Conservation (phyloP, 352 stramenopile genomes). For the Globisporangium splendens region DNA sequence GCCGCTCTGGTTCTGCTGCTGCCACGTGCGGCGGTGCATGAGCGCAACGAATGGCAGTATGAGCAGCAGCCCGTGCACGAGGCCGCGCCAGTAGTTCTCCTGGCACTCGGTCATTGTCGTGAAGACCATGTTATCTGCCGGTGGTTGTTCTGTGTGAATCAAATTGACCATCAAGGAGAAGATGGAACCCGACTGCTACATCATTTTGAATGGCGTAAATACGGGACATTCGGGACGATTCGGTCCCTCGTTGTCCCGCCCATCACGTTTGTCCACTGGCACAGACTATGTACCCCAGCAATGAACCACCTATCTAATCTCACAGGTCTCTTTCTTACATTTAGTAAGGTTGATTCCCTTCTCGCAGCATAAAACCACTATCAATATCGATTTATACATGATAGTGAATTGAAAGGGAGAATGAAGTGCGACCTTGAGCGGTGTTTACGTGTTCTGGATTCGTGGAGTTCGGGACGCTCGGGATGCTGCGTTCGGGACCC, state of each 20-base stretch:
- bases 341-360: too few relatives aligned
- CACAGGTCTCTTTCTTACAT: too few relatives aligned
- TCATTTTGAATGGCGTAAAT: neutral
- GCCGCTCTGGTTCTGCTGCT: constrained; percentile 27
- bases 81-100: constrained; percentile 40
- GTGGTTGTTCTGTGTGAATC: neutral
- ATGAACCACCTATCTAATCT: neutral
- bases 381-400: too few relatives aligned
- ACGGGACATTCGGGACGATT: constrained; percentile 10
- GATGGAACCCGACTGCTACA: neutral
- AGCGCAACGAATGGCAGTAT: constrained; percentile 42
- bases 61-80: constrained; percentile 50
- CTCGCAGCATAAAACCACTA: too few relatives aligned
- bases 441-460: neutral
- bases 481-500: neutral
- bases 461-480: neutral
- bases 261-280: too few relatives aligned
- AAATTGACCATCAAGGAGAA: neutral
- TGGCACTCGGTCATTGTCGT: neutral
- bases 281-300: too few relatives aligned
- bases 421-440: neutral
- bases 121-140: neutral
- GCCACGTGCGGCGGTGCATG: constrained; percentile 26
- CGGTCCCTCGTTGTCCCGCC: neutral
- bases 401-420: too few relatives aligned